Evolutionary conservation across 345 rosid species (phyloP).

Genomic region (Gossypium stocksii): DNA sequence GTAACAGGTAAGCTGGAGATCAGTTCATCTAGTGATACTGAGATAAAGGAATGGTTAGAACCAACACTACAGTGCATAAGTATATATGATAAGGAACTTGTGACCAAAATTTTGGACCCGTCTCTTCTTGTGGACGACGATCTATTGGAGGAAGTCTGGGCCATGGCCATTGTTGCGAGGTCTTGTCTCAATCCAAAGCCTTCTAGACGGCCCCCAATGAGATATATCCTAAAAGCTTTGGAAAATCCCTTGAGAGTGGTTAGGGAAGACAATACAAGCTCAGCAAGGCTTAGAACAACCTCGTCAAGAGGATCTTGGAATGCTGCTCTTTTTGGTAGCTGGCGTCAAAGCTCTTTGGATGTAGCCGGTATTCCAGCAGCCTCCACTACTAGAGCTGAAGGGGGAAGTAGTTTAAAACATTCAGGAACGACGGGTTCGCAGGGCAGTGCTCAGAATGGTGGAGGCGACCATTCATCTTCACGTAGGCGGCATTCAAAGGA

Average conservation of each 20-base stretch:
- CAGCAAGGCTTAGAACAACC: slow-evolving; percentile 76
- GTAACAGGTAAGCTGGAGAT: slow-evolving; percentile 94
- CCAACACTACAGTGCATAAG: slow-evolving; percentile 71
- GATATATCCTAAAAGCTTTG: slow-evolving; percentile 84
- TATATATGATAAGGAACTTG: slow-evolving; percentile 86
- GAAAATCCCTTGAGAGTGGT: slow-evolving; percentile 91
- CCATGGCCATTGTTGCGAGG: slow-evolving; percentile 91
- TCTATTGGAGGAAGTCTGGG: slow-evolving; percentile 97
- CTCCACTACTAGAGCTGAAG: slow-evolving; percentile 34
- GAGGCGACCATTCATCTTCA: slow-evolving; percentile 70
- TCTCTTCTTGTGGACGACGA: slow-evolving; percentile 87
- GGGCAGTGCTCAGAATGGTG: slow-evolving; percentile 63
- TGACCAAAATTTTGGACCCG: slow-evolving; percentile 85
- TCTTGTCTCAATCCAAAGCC: slow-evolving; percentile 96
- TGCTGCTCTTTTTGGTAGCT: slow-evolving; percentile 87
- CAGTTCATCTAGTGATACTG: slow-evolving; percentile 54
- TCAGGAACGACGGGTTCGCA: slow-evolving; percentile 72
- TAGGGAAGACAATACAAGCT: slow-evolving; percentile 66
- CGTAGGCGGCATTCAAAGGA: slow-evolving; percentile 77
- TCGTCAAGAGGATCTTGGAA: slow-evolving; percentile 96
- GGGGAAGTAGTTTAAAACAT: slow-evolving; percentile 56
- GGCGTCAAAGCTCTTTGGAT: slow-evolving; percentile 90
- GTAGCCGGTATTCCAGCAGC: slow-evolving; percentile 44
- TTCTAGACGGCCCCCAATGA: slow-evolving; percentile 85
- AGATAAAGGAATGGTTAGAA: slow-evolving; percentile 63